Base-by-base conservation (phyloP, 805 yeast species). In the Yamadazyma sp. region DNA sequence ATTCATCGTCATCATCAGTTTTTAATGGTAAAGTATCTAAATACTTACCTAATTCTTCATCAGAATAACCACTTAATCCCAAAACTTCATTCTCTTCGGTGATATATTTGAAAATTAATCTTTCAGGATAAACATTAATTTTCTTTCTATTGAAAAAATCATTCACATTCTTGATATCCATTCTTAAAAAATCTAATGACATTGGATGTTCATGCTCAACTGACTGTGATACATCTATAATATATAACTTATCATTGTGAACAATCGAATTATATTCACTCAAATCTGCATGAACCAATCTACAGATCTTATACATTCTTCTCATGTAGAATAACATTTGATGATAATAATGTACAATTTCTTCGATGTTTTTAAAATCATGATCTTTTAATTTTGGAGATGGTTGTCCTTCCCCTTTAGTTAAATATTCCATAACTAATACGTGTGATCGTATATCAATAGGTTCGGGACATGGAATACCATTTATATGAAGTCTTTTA, bases 201-300 rank as follows among this genome's bases (percentile, higher is more conserved):
- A 87, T 87, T 8, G 96, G 98, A 60, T 93, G 99, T 49, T 88
- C 96, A 7, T 96, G 97, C 58, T 93, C 98, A 16, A 93, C 98
- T 24, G 94, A 81, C 58, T 93, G 99, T 1, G 98, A 89, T 8
- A 93, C 99, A 63, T 93, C 99, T 48, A 93, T 86, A 39, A 93
- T 85, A 60, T 84, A 88, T 19, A 93, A 65, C 53, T 78, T 75
- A 22, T 75, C 80, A 6, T 85, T 57, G 53, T 91, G 97, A 15
- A 93, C 85, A 35, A 93, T 83, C 2, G 88, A 76, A 56, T 93
- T 93, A 65, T 93, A 93, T 59, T 93, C 99, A 42, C 95, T 83
- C 54, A 93, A 69, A 70, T 93, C 99, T 0, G 98, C 98, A 67
- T 93, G 99, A 7, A 93, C 94, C 23, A 93, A 70, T 15, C 88